Evolutionary conservation across 192 early-diverging fungal genomes (phyloP), one percentile per base, ranked within the genome.

Genomic region (Chytriomyces sp.): DNA sequence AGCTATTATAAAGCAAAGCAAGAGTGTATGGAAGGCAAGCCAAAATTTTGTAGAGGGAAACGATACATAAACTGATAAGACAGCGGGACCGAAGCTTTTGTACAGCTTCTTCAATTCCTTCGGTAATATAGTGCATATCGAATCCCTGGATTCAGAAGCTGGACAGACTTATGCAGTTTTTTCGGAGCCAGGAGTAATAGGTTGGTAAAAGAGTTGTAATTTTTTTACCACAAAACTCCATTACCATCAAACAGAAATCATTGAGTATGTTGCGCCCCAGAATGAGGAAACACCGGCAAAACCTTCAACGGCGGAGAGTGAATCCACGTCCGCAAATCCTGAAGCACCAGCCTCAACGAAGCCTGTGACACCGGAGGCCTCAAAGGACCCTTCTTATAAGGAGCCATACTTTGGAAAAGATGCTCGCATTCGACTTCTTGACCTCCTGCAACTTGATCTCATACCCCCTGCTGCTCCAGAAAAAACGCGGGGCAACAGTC

Each of bases 21-120:
- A 33, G 65, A 68, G 37, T 68, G 65, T 28, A 68, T 55, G 49
- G 52, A 38, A 8, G 65, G 65, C 55, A 68, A 55, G 39, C 32
- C 28, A 26, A 39, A 2, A 19, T 26, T 10, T 39, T 62, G 14
- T 39, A 14, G 38, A 19, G 32, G 12, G 32, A 19, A 17, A 28
- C 4, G 36, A 33, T n/a, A 4, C 22, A 8, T 2, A 36, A 61
- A 17, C 28, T 0, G 8, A 17, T 55, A 25, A 30, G 14, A 14
- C 10, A 68, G 65, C 65, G 4, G 65, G 65, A 32, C 65, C 65
- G n/a, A 52, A 68, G 37, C 55, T 68, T 55, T 33, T 56, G 65
- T 68, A 55, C 33, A 68, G 55, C 37, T 68, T 68, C 30, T 68
- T 56, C 28, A 31, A 34, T 53, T 39, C 65, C 5, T 30, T 52